Percentiles rank a stretch among this genome's conserved stretches.
Evolutionary conservation across 441 rosid species (phyloP).

Genomic region (Gossypium davidsonii): DNA sequence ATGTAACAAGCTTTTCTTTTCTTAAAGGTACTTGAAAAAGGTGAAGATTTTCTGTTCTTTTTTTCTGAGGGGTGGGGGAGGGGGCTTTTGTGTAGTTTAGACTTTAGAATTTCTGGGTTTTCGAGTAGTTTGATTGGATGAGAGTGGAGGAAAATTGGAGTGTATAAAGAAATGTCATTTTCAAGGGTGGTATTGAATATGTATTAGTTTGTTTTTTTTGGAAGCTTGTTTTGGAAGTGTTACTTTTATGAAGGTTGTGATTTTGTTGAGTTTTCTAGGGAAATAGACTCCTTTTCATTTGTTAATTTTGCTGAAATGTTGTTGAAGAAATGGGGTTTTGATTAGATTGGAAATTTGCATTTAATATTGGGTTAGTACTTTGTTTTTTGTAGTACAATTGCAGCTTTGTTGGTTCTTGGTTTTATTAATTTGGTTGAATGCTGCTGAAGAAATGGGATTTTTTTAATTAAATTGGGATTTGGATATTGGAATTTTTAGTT

Average conservation of each 20-base stretch:
- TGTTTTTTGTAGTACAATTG: not conserved
- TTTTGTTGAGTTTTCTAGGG: slow-evolving; percentile 12
- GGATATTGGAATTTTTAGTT: slow-evolving; percentile 1
- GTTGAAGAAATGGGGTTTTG: slow-evolving; percentile 11
- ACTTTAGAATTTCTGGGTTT: slow-evolving; percentile 15
- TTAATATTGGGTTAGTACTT: slow-evolving; percentile 4
- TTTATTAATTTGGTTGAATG: slow-evolving; percentile 1
- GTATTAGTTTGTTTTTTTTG: not conserved
- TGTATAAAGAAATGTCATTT: not conserved
- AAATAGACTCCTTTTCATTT: not conserved
- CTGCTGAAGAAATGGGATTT: slow-evolving; percentile 4
- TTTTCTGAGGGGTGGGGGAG: not conserved
- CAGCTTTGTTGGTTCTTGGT: slow-evolving; percentile 2
- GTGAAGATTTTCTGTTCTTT: not conserved
- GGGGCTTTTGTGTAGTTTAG: slow-evolving; percentile 14
- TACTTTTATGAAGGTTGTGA: not conserved
- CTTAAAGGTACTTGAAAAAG: not conserved
- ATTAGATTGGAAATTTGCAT: slow-evolving; percentile 9
- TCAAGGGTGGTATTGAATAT: not conserved
- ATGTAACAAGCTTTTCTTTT: not conserved
- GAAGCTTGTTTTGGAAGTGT: not conserved
- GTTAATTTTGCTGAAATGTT: slow-evolving; percentile 3
- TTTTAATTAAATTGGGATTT: slow-evolving; percentile 8
- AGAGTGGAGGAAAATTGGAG: slow-evolving; percentile 3
- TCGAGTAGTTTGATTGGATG: slow-evolving; percentile 4